phyloP scores from a whole-genome alignment of 2,329 filamentous ascomycete species.

The Claviceps spartinae region DNA sequence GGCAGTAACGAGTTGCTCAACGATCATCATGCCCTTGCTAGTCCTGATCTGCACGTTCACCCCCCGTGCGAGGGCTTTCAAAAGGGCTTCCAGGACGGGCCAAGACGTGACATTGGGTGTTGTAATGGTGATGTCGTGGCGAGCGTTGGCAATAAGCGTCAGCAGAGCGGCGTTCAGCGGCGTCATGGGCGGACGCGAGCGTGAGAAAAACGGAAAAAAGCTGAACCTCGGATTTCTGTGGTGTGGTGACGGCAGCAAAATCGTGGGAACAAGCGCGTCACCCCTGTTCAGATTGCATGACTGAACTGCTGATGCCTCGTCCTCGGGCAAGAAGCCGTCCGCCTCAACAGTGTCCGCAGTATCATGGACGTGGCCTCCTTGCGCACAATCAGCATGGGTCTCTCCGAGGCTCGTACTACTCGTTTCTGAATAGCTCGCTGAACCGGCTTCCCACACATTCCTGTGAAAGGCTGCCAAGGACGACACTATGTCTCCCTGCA shows the following conservation, averaged over 20 bases:
- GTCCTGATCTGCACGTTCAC: slow-evolving; percentile 57
- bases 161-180: slow-evolving; percentile 55
- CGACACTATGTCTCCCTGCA: slow-evolving; percentile 47
- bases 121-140: slow-evolving; percentile 49
- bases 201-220: slow-evolving; percentile 40
- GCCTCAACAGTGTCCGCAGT: slow-evolving; percentile 3
- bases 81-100: slow-evolving; percentile 47
- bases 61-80: slow-evolving; percentile 48
- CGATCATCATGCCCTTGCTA: slow-evolving; percentile 55
- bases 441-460: slow-evolving; percentile 46
- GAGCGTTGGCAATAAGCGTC: slow-evolving; percentile 44
- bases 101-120: slow-evolving; percentile 66
- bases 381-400: background rate
- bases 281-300: slow-evolving; percentile 13
- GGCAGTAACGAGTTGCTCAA: slow-evolving; percentile 71
- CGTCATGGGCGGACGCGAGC: slow-evolving; percentile 41
- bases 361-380: background rate
- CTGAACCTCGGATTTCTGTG: slow-evolving; percentile 53
- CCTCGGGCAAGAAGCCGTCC: slow-evolving; percentile 3
- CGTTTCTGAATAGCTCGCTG: slow-evolving; percentile 2
- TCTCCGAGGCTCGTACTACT: background rate
- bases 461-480: slow-evolving; percentile 55
- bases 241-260: slow-evolving; percentile 63
- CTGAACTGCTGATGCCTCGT: slow-evolving; percentile 16
- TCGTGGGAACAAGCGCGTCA: slow-evolving; percentile 29